These are phyloP conservation scores for Aspergillus indologenus DNA, from an alignment of 495 filamentous ascomycete genomes.

Conservation along the genomic window DNA sequence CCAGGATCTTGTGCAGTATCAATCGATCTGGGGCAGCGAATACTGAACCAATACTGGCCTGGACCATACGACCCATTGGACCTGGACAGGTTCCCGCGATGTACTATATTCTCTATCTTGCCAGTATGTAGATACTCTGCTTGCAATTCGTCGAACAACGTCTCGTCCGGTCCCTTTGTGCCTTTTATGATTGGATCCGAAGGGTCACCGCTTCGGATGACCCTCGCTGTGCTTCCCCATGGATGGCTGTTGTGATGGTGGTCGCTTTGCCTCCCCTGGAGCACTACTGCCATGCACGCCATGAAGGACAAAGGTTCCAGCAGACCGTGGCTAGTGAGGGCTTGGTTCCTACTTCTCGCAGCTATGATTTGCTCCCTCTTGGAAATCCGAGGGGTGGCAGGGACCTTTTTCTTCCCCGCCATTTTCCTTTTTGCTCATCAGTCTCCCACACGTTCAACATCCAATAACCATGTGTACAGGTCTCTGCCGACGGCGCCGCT, in stretches of 20 bases:
- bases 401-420: too few relatives aligned
- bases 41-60: conserved; percentile 19
- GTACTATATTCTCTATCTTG: conserved; percentile 70
- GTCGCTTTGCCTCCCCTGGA: not conserved
- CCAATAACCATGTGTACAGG: conserved; percentile 52
- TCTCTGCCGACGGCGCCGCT: conserved; percentile 92
- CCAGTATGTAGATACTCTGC: conserved; percentile 49
- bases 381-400: not conserved
- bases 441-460: conserved; percentile 10
- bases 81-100: conserved; percentile 33
- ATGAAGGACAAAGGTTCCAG: not conserved
- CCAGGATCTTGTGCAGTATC: conserved; percentile 31
- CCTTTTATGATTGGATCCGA: not conserved
- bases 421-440: conserved; percentile 2
- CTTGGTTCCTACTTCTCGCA: not conserved
- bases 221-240: not conserved
- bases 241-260: not conserved
- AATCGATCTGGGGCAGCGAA: conserved; percentile 26
- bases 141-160: not conserved
- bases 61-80: conserved; percentile 25
- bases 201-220: not conserved
- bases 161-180: not conserved
- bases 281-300: not conserved
- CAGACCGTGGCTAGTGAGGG: not conserved
- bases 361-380: conserved; percentile 16